Evolutionary conservation across 1,284 basidiomycete genomes (phyloP).

Genomic region (Leccinum variabile): DNA sequence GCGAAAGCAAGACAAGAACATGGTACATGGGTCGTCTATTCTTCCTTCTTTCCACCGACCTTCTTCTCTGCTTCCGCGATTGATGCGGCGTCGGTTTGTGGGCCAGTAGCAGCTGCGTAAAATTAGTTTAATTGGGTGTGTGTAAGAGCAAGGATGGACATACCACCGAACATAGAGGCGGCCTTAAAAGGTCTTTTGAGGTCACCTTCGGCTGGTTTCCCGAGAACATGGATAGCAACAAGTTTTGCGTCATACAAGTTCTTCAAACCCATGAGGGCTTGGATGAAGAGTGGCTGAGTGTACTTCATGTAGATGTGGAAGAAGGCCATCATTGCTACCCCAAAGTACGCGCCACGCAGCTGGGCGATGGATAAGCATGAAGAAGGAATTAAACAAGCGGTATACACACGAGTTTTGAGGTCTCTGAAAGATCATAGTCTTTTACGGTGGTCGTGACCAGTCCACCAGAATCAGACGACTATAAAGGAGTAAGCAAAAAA

Average conservation of each 20-base stretch:
- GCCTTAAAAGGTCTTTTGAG: conserved; percentile 91
- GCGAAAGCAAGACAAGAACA: conserved; percentile 15
- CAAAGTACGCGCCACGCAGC: conserved; percentile 75
- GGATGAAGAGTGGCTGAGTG: conserved; percentile 91
- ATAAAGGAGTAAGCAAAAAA: conserved; percentile 10
- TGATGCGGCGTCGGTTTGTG: conserved; percentile 82
- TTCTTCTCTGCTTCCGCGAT: conserved; percentile 88
- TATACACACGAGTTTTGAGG: conserved; percentile 76
- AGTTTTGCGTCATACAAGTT: conserved; percentile 82
- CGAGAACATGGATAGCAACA: conserved; percentile 76
- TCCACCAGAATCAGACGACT: conserved; percentile 75
- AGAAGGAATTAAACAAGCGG: background rate
- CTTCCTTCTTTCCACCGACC: conserved; percentile 76
- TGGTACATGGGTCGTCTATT: conserved; percentile 41
- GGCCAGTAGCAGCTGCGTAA: conserved; percentile 46
- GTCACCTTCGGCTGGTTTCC: conserved; percentile 80
- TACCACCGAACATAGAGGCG: conserved; percentile 71
- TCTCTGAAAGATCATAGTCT: conserved; percentile 91
- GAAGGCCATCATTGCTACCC: conserved; percentile 85
- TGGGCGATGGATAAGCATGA: conserved; percentile 25
- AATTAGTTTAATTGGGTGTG: background rate
- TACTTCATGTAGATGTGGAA: conserved; percentile 88
- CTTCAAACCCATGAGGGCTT: conserved; percentile 89
- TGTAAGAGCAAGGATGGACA: conserved; percentile 26
- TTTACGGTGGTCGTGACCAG: conserved; percentile 90